Evolutionary conservation across 108 stramenopile species (phyloP), one percentile per base, ranked within the genome.

Genomic region (Fragilaria radians): DNA sequence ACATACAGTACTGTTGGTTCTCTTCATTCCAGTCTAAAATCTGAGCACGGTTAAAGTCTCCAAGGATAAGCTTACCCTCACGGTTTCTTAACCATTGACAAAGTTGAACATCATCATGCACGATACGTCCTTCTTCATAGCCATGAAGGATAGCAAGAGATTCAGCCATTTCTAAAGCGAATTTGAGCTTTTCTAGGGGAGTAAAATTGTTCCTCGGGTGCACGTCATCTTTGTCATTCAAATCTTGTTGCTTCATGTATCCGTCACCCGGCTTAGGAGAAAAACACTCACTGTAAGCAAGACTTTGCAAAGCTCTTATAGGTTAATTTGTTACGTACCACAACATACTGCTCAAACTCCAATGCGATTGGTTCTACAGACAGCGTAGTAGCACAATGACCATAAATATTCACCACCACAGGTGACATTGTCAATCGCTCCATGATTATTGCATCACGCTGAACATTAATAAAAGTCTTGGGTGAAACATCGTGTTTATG

Each of bases 1-100:
- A 89, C 48, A 59, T 73, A 62, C 88, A 89, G 56, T 89, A 89
- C 28, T 72, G 55, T 28, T 58, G 65, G 29, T 72, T 79, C 11
- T 57, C 46, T n/a, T 56, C 51, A 42, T 82, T 76, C 65, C 62
- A 89, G 19, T 71, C 30, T 65, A 83, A 76, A 26, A 85, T 65
- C 21, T 73, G 69, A 2, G 84, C 88, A 22, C 85, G 85, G 59
- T 86, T 92, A 45, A 92, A 92, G 57, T 92, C 90, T 28, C 83
- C 83, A 25, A 92, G 72, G 49, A 86, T 83, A 29, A 57, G 27
- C 9, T 42, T 50, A 4, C 83, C 87, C 25, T 88, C 80, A 5
- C 65, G 57, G 5, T 65, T 76, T 11, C 63, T 63, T 22, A 92
- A 58, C 85, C 85, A 88, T 63, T 92, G 90, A 47, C 79, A 82